phyloP scores from a whole-genome alignment of 164 flowering plant genomes.

The Vitis vinifera region ASM3070453v1 NC_081821.1:3434001-3434500 shows the following conservation, averaged over 20 bases:
- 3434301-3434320: too few species aligned
- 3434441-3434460: neutral
- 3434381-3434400: neutral
- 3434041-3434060: neutral
- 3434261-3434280: too few species aligned
- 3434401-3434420: neutral
- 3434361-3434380: neutral
- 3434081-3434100: neutral
- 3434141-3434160: neutral
- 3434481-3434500: neutral
- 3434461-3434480: too few species aligned
- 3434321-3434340: too few species aligned
- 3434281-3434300: too few species aligned
- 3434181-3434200: too few species aligned
- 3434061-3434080: neutral
- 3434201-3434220: too few species aligned
- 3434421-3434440: neutral
- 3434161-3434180: too few species aligned
- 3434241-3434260: too few species aligned
- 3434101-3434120: neutral
- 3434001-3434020: neutral
- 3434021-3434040: neutral
- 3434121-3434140: neutral
- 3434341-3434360: neutral
- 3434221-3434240: too few species aligned